Percentiles rank a stretch among this genome's conserved stretches.
Conservation (phyloP, 306 rosid species). For the Lupinus albus region DNA sequence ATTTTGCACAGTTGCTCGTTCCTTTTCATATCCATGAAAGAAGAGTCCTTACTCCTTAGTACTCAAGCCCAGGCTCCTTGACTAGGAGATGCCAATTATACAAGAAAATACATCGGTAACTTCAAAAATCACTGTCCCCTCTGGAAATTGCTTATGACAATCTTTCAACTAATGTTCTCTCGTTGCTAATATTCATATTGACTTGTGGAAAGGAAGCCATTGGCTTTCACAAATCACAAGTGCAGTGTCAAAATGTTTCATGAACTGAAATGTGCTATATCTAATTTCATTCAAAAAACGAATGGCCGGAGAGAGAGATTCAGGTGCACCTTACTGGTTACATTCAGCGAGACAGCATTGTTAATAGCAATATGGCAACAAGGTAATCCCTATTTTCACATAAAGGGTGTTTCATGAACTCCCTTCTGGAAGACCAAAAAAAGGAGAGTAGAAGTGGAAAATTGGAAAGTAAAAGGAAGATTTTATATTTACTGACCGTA, state of each 20-base stretch:
- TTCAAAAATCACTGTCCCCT: not conserved
- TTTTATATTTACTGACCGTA: constrained; percentile 34
- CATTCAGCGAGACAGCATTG: not conserved
- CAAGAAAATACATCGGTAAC: constrained; percentile 1
- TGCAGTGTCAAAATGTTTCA: not conserved
- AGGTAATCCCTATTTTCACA: constrained; percentile 13
- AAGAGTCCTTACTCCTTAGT: not conserved
- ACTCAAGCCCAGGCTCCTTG: not conserved
- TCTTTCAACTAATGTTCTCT: constrained; percentile 6
- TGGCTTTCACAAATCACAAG: not conserved
- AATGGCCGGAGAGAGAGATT: not conserved
- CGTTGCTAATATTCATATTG: not conserved
- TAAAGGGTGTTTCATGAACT: constrained; percentile 10
- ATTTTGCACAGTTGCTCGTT: too few relatives aligned
- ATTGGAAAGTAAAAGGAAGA: constrained; percentile 1
- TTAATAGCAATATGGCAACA: constrained; percentile 3
- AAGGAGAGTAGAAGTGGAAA: not conserved
- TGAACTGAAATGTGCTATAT: too few relatives aligned
- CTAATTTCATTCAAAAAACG: too few relatives aligned
- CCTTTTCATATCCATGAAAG: not conserved
- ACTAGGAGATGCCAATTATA: not conserved
- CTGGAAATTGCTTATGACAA: not conserved
- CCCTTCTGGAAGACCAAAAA: not conserved
- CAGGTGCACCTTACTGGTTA: constrained; percentile 11
- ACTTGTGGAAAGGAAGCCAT: not conserved